Conservation (phyloP, 148 eudicot species). For the Vaccinium corymbosum region DNA sequence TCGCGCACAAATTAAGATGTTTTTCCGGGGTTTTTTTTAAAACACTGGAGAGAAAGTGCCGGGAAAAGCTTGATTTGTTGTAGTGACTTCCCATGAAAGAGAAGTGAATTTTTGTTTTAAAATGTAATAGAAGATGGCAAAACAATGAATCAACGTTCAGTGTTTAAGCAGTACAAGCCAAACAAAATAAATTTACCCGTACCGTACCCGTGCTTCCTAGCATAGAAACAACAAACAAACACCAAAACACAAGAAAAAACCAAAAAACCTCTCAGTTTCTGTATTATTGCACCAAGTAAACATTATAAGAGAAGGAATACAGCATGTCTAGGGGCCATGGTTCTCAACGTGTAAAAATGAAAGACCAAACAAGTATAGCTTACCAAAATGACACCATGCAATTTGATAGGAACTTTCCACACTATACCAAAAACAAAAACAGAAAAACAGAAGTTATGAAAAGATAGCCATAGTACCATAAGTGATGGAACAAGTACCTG, state of each 20-base stretch:
- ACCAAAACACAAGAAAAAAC: slow-evolving; percentile 91
- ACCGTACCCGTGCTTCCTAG: no score
- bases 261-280: slow-evolving; percentile 87
- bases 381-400: slow-evolving; percentile 86
- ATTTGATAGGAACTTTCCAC: slow-evolving; percentile 75
- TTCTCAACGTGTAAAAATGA: slow-evolving; percentile 28
- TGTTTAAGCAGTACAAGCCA: neutral
- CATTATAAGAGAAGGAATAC: slow-evolving; percentile 29
- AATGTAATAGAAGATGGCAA: no score
- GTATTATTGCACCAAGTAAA: slow-evolving; percentile 47
- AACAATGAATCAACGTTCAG: neutral
- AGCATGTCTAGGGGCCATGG: slow-evolving; percentile 32
- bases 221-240: slow-evolving; percentile 63
- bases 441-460: slow-evolving; percentile 53
- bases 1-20: no score
- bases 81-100: neutral
- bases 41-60: no score
- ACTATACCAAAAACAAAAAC: slow-evolving; percentile 58
- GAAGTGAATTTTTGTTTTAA: neutral
- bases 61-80: no score
- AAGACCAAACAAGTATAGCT: slow-evolving; percentile 60
- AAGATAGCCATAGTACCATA: slow-evolving; percentile 21
- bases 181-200: neutral
- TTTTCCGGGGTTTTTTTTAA: no score
- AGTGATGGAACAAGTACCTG: slow-evolving; percentile 48